Percentiles rank a stretch among this genome's conserved stretches.
Conservation (phyloP, 106 monocot genomes). For the Posidonia australis region DNA sequence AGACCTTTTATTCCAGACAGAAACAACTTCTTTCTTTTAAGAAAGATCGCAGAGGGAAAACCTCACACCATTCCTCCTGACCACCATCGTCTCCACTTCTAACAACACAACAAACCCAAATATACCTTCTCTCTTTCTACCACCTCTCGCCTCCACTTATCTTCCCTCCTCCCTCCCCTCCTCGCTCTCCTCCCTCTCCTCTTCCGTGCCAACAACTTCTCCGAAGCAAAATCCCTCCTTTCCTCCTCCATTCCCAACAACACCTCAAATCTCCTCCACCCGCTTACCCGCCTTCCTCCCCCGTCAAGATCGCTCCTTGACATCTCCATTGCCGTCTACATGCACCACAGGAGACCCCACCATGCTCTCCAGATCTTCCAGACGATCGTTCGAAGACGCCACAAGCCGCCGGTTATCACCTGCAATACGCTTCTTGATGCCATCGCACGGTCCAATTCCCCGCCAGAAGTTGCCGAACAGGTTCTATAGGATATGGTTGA, state of each 20-base stretch:
- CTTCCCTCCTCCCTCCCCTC: constrained; percentile 10
- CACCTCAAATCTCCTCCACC: constrained; percentile 18
- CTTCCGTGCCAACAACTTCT: constrained; percentile 14
- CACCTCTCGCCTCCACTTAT: constrained; percentile 5
- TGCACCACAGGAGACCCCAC: constrained; percentile 25
- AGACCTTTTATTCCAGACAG: too few relatives aligned
- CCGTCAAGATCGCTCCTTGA: constrained; percentile 32
- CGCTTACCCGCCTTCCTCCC: constrained; percentile 13
- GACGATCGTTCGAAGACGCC: constrained; percentile 33
- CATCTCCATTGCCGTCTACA: constrained; percentile 46
- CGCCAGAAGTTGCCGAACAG: constrained; percentile 19
- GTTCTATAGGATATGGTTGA: constrained; percentile 36
- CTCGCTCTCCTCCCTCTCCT: constrained; percentile 21
- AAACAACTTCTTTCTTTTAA: too few relatives aligned
- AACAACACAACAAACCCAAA: constrained; percentile 1
- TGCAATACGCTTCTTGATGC: constrained; percentile 43
- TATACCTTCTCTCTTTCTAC: constrained; percentile 16
- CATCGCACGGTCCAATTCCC: constrained; percentile 27
- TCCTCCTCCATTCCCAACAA: constrained; percentile 21
- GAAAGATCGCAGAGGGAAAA: too few relatives aligned
- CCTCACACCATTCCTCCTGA: constrained; percentile 6
- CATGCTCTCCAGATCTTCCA: constrained; percentile 49
- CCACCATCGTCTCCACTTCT: constrained; percentile 15
- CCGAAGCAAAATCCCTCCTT: constrained; percentile 17
- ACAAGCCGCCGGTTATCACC: constrained; percentile 37